Evolutionary conservation across 139 green algal genomes (phyloP), one percentile per base, ranked within the genome.

Genomic region (Chlorella sp.): DNA sequence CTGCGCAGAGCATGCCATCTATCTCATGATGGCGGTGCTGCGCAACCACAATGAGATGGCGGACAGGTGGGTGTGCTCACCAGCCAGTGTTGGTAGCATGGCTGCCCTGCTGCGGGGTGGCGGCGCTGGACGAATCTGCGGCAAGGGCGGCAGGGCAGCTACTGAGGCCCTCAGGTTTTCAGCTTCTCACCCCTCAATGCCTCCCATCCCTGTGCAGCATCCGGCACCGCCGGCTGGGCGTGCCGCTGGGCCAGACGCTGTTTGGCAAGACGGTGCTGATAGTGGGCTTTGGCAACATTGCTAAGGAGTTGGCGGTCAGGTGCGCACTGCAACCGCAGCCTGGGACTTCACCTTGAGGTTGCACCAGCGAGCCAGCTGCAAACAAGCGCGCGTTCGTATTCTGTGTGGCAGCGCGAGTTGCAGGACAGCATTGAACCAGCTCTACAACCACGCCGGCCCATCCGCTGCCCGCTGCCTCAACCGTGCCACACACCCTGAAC

Each of bases 1-100:
- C 34, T 96, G 92, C 65, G 93, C 93, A 1, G 93, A 96, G 85
- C 89, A 93, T 62, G 90, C 89, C 32, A 87, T 96, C 17, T 96
- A 92, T 83, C 88, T 96, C 21, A 81, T 72, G 41, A 78, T 96
- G 79, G 92, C 89, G 9, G 74, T 83, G 1, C 86, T 96, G 30
- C 60, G 92, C 4, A n/a, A 86, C 30, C 78, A 91, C 71, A 88
- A 89, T 17, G 71, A 39, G 13, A 91, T 92, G 89, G 36, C 38
- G 5, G 76, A 72, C 76, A 60, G 57, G 76, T 82, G 75, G 6
- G 36, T n/a, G n/a, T n/a, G n/a, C n/a, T n/a, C n/a, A n/a, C n/a
- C n/a, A n/a, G n/a, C n/a, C n/a, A n/a, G n/a, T n/a, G n/a, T n/a
- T n/a, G n/a, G n/a, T n/a, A n/a, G 21, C 65, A 23, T 60, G 1